Percentiles rank a stretch among this genome's conserved stretches.
Evolutionary conservation across 192 early-diverging fungal species (phyloP).

Genomic region (Radiomyces spectabilis): DNA sequence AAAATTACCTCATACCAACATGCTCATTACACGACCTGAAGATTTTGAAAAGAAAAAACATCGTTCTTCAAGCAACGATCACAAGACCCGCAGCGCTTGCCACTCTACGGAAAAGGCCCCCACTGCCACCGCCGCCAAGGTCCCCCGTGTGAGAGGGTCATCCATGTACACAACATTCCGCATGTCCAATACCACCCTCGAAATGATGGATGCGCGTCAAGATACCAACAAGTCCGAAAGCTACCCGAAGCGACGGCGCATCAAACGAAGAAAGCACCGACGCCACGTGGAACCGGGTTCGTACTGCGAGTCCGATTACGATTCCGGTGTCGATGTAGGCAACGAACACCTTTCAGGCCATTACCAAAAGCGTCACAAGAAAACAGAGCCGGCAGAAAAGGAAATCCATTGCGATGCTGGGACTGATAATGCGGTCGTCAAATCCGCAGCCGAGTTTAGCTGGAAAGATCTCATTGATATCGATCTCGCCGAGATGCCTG

Average conservation of each 20-base stretch:
- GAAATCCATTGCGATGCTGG: too few relatives aligned
- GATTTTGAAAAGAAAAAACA: background rate
- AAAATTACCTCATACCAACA: conserved; percentile 7
- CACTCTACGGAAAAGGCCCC: background rate
- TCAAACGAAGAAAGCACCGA: too few relatives aligned
- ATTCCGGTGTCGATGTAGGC: conserved; percentile 5
- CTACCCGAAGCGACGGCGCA: too few relatives aligned
- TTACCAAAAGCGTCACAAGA: background rate
- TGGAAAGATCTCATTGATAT: too few relatives aligned
- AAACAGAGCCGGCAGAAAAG: too few relatives aligned
- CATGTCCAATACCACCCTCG: background rate
- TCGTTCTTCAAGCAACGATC: background rate
- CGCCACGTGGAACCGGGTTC: too few relatives aligned
- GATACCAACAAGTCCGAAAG: too few relatives aligned
- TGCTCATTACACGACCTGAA: conserved; percentile 2
- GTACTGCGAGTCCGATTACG: background rate
- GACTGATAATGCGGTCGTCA: too few relatives aligned
- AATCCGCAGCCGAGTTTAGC: too few relatives aligned
- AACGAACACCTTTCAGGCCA: background rate
- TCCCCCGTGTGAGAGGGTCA: background rate
- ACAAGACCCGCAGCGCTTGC: background rate
- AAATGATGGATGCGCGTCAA: too few relatives aligned
- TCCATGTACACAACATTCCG: conserved; percentile 3
- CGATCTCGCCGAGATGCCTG: too few relatives aligned
- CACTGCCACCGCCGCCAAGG: background rate